Evolutionary conservation across 148 eudicot genomes (phyloP).

Genomic region (Camellia granthamiana): DNA sequence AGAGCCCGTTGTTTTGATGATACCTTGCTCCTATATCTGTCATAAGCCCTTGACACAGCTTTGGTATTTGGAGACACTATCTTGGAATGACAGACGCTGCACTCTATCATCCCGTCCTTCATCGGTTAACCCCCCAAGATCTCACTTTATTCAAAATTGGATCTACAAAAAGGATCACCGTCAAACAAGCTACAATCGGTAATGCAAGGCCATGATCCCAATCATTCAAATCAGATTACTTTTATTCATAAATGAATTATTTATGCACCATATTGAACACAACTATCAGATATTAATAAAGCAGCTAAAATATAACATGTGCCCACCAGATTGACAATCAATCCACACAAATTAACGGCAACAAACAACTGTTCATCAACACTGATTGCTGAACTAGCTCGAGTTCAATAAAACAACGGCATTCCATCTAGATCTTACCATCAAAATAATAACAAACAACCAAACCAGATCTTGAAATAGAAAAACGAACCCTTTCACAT

Average conservation of each 20-base stretch:
- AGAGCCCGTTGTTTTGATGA: constrained; percentile 86
- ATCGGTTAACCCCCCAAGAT: constrained; percentile 25
- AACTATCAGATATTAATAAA: background rate
- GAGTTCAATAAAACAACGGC: background rate
- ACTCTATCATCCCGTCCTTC: constrained; percentile 81
- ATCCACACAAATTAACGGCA: background rate
- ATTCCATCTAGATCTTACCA: background rate
- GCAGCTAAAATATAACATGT: background rate
- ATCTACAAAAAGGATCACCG: background rate
- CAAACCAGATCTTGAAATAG: too few species aligned
- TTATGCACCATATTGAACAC: background rate
- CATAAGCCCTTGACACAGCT: constrained; percentile 79
- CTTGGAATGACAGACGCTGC: constrained; percentile 89
- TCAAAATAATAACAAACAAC: background rate
- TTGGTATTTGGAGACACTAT: constrained; percentile 54
- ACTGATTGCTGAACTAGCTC: background rate
- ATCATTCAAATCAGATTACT: background rate
- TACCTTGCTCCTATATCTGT: constrained; percentile 61
- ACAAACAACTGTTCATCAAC: background rate
- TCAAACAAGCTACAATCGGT: constrained; percentile 1
- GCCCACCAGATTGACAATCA: background rate
- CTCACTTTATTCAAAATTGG: constrained; percentile 1
- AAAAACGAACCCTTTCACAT: background rate
- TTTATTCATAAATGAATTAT: background rate
- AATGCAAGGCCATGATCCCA: background rate